A percentile compares a stretch with the other conserved stretches of the same genome.
phyloP scores from a whole-genome alignment of 768 basidiomycete species.

The Sutorius australiensis region DNA sequence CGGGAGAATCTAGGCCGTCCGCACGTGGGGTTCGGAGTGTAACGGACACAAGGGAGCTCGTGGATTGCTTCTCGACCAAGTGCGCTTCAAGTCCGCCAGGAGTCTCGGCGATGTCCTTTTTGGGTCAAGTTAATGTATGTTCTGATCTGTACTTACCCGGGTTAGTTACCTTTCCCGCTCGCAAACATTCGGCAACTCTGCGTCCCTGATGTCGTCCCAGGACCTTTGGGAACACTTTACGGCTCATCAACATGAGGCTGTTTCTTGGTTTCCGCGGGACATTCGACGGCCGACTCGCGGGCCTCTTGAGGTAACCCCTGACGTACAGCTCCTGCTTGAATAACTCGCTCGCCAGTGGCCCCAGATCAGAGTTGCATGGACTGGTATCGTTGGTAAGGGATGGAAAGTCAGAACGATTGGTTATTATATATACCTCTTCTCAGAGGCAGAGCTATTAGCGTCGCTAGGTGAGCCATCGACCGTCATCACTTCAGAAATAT shows the following conservation, averaged over 20 bases:
- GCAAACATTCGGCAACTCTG: slow-evolving; percentile 12
- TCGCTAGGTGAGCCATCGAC: neutral
- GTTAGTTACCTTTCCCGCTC: slow-evolving; percentile 11
- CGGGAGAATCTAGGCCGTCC: slow-evolving; percentile 10
- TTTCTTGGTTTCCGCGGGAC: slow-evolving; percentile 1
- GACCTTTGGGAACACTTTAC: slow-evolving; percentile 9
- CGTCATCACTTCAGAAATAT: slow-evolving; percentile 8
- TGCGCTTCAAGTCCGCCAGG: neutral
- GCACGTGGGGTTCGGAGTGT: slow-evolving; percentile 6
- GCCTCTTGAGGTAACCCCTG: slow-evolving; percentile 26
- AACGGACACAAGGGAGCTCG: slow-evolving; percentile 9
- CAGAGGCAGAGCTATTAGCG: neutral
- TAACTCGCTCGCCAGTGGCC: slow-evolving; percentile 27
- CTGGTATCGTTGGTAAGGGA: slow-evolving; percentile 8
- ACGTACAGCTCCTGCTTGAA: slow-evolving; percentile 28
- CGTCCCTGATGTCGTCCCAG: slow-evolving; percentile 21
- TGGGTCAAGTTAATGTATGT: neutral
- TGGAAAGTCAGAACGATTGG: neutral
- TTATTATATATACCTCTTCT: slow-evolving; percentile 12
- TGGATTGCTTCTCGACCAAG: slow-evolving; percentile 1
- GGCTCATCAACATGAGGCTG: neutral
- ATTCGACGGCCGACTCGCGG: slow-evolving; percentile 8
- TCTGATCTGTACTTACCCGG: neutral
- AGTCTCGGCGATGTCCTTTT: slow-evolving; percentile 2
- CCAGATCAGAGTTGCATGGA: slow-evolving; percentile 6